Evolutionary conservation across 2,329 filamentous ascomycete species (phyloP).

Genomic region (Apiospora hydei): DNA sequence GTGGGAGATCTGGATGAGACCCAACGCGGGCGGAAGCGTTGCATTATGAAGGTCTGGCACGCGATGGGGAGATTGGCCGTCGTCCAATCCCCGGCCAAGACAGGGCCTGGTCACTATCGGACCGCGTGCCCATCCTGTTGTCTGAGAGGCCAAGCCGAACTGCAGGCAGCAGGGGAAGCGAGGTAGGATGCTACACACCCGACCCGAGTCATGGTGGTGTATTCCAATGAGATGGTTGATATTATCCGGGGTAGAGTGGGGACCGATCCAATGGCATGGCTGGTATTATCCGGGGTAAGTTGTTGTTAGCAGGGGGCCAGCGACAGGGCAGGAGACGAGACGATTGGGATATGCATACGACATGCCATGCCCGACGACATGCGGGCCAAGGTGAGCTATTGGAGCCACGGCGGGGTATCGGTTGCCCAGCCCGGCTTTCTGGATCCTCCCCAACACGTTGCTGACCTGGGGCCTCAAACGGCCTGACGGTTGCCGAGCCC

Average conservation of each 20-base stretch:
- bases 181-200: conserved; percentile 2
- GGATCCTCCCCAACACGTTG: too few relatives aligned
- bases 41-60: conserved; percentile 20
- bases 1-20: not conserved
- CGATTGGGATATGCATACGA: not conserved
- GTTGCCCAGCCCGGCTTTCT: conserved; percentile 18
- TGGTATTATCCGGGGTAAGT: conserved; percentile 20
- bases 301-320: not conserved
- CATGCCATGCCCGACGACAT: not conserved
- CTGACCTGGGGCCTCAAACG: not conserved
- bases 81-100: conserved; percentile 6
- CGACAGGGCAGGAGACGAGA: not conserved
- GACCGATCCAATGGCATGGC: not conserved
- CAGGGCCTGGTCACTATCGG: not conserved
- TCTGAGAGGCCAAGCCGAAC: conserved; percentile 17
- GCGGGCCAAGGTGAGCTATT: conserved; percentile 19
- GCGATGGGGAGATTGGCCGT: not conserved
- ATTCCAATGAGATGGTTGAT: conserved; percentile 16
- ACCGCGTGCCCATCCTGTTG: conserved; percentile 3
- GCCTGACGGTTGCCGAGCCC: conserved; percentile 18
- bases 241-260: conserved; percentile 23
- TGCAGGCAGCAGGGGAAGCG: conserved; percentile 14
- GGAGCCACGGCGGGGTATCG: conserved; percentile 22
- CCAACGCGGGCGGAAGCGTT: not conserved
- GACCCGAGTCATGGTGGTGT: conserved; percentile 5